phyloP scores from a whole-genome alignment of 805 yeast species.

The Suhomyces pyralidae region DNA sequence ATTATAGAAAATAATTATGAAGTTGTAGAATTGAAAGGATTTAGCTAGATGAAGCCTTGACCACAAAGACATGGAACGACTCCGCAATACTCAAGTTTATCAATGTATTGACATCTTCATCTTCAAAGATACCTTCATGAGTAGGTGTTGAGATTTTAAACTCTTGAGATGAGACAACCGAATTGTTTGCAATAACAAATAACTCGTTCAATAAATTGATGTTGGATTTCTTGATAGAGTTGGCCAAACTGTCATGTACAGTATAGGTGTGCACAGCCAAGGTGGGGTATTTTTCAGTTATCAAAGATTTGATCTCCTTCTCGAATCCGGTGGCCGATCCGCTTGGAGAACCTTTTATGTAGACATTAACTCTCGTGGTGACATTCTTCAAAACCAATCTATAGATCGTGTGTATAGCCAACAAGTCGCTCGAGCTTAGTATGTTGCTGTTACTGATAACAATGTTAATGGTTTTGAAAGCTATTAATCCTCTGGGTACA shows the following conservation, averaged over 20 bases:
- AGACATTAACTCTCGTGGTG: conserved; percentile 17
- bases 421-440: conserved; percentile 32
- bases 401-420: conserved; percentile 26
- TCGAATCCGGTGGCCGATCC: conserved; percentile 9
- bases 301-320: conserved; percentile 6
- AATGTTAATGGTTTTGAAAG: conserved; percentile 20
- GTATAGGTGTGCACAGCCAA: conserved; percentile 12
- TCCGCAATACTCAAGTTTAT: conserved; percentile 20
- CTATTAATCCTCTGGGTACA: conserved; percentile 10
- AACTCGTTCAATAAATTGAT: conserved; percentile 17
- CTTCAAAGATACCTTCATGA: conserved; percentile 12
- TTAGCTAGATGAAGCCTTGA: conserved; percentile 9
- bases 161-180: background rate
- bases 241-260: conserved; percentile 17
- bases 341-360: conserved; percentile 13
- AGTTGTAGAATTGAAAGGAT: background rate
- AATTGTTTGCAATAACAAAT: conserved; percentile 24
- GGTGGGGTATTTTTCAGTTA: conserved; percentile 7
- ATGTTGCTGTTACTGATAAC: conserved; percentile 31
- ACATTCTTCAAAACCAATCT: conserved; percentile 15
- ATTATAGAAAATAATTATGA: background rate
- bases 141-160: conserved; percentile 5
- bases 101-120: conserved; percentile 20
- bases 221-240: conserved; percentile 10
- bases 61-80: conserved; percentile 22